Evolutionary conservation across 805 yeast genomes (phyloP), one percentile per base, ranked within the genome.

Genomic region (Pachysolen tannophilus): DNA sequence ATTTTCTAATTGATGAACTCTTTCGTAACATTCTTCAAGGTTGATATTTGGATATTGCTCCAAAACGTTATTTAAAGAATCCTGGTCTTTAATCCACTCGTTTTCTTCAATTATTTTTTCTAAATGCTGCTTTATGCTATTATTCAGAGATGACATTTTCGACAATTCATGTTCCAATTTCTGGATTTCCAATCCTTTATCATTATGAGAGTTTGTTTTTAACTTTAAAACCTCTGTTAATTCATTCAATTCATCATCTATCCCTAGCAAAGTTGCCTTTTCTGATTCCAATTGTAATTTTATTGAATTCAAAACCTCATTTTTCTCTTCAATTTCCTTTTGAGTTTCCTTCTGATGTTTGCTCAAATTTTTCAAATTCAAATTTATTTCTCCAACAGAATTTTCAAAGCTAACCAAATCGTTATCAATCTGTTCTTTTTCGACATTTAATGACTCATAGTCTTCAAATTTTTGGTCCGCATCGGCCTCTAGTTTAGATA

Each of bases 181-280:
- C 47, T 77, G 82, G 4, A 69, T 53, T 35, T 69, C 66, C 26
- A 81, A 52, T 40, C 71, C 75, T 8, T 60, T 53, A 18, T 72
- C 68, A 35, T 65, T 68, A 31, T 69, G 54, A 23, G 50, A 55
- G 35, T 71, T 73, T 3, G 56, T 55, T 42, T 70, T 72, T 11
- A 44, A 37, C 35, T 65, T 66, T 18, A 79, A 52, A 3, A 69
- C 53, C 20, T 49, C 50, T 9, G 64, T 67, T 50, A 82, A 61
- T 39, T 81, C 87, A 19, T 64, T 65, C 27, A 86, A 62, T 53
- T 88, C 96, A 39, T 82, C 92, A 50, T 82, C 79, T 27, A 85
- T 65, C 2, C 87, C 87, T 30, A 76, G 45, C 33, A 82, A 59
- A 39, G 69, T 71, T 8, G 73, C 66, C 45, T 67, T 74, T 53